phyloP scores from a whole-genome alignment of 495 filamentous ascomycete genomes.

The Penicillium atrosanguineum region DNA sequence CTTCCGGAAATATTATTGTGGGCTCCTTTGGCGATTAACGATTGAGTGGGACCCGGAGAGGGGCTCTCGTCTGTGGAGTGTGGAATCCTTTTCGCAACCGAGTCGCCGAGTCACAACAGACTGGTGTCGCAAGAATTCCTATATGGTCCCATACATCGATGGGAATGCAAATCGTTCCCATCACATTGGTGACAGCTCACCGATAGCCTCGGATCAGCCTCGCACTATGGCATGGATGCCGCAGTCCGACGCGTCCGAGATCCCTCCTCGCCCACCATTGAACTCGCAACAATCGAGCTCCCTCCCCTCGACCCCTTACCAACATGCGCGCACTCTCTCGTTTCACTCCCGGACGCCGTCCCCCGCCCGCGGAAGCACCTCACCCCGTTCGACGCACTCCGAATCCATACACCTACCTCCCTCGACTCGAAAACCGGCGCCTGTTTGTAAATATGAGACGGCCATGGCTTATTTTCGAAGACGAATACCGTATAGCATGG shows the following conservation, averaged over 20 bases:
- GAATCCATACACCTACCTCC: constrained; percentile 74
- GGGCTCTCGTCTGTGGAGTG: constrained; percentile 21
- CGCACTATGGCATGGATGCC: constrained; percentile 44
- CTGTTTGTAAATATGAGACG: constrained; percentile 80
- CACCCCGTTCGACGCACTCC: constrained; percentile 85
- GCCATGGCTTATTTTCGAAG: constrained; percentile 68
- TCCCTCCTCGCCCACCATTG: constrained; percentile 40
- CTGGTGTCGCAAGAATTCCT: constrained; percentile 28
- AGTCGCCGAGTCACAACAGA: constrained; percentile 17
- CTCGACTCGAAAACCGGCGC: constrained; percentile 56
- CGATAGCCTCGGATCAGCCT: constrained; percentile 41
- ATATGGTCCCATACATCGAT: constrained; percentile 47
- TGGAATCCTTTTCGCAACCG: constrained; percentile 18
- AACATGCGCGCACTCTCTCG: constrained; percentile 79
- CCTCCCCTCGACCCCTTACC: constrained; percentile 90
- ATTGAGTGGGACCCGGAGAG: constrained; percentile 18
- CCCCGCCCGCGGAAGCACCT: constrained; percentile 74
- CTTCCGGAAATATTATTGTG: neutral
- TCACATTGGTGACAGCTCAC: constrained; percentile 41
- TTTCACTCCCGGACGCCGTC: constrained; percentile 86
- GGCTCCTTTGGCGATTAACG: constrained; percentile 8
- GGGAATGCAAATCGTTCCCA: constrained; percentile 42
- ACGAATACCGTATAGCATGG: constrained; percentile 89
- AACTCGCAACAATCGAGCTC: constrained; percentile 79
- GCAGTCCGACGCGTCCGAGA: constrained; percentile 37